Base-by-base conservation (phyloP, 306 rosid species). In the Castanospermum australe region DNA sequence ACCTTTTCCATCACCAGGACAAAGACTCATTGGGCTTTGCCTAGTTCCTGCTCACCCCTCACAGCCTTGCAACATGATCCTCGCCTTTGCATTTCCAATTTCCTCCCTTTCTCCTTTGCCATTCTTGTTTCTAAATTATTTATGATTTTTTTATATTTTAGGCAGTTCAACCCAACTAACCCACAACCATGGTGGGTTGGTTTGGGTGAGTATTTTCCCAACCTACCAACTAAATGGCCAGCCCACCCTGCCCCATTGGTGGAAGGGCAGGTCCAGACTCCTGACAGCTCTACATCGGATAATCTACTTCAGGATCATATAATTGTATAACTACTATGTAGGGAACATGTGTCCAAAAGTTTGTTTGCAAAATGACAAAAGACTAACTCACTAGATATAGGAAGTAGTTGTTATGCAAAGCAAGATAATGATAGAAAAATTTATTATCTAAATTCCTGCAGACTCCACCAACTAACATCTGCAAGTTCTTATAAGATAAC, bases 291-390 rank as follows among this genome's bases (percentile, higher is more conserved):
- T 5, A 18, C 57, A 5, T 13, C 24, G 48, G 57, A 25, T 39
- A 67, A 68, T 28, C 44, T 25, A 68, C 32, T 25, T 35, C 35
- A 57, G 45, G 22, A 47, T 35, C 69, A 57, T 35, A 42, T 42
- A 65, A 48, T 25, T 57, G 10, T 22, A 28, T 4, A 41, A 48
- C 52, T 21, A 54, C 66, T 33, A 42, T 45, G 35, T 30, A 72
- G 2, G 54, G 55, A 38, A 71, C 59, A 63, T 24, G 79, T 33
- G 51, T 78, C 76, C 25, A 67, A 73, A 83, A 47, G n/a, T 22
- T 71, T 50, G 44, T 24, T 57, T 14, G 51, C 73, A 72, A 73
- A 66, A 73, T 35, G 81, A 41, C 77, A 78, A 73, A 30, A 66
- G 7, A 67, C 13, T 15, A 35, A 24, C 28, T 52, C 4, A 52